phyloP scores from a whole-genome alignment of 306 rosid genomes.

The Sindora glabra region DNA sequence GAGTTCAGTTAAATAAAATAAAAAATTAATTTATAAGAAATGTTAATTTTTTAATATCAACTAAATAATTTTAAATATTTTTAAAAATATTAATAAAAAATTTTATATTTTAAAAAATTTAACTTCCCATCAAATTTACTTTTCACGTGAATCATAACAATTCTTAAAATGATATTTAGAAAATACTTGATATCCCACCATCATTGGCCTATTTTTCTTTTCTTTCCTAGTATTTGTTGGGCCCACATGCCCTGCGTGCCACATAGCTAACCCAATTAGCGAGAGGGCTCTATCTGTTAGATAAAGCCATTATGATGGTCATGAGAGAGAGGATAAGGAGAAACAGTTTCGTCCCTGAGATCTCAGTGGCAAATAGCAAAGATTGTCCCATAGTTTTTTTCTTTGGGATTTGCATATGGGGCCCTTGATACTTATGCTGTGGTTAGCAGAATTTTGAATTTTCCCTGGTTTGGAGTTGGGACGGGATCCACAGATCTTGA shows the following conservation, averaged over 20 bases:
- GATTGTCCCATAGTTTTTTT: not conserved
- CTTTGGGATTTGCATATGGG: not conserved
- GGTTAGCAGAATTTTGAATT: not conserved
- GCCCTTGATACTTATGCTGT: not conserved
- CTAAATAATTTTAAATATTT: no score
- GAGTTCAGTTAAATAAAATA: no score
- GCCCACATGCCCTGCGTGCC: constrained; percentile 38
- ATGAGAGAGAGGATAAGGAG: constrained; percentile 7
- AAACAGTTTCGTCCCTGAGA: not conserved
- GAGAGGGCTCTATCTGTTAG: constrained; percentile 10
- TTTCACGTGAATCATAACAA: no score
- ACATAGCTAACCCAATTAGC: constrained; percentile 44
- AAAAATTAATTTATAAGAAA: no score
- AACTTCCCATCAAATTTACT: no score
- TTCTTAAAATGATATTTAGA: no score
- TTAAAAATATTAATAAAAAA: no score
- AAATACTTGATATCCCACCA: no score
- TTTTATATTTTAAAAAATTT: no score
- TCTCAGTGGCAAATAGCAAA: not conserved
- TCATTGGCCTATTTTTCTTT: constrained; percentile 1
- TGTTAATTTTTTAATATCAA: no score
- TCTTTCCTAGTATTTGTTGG: not conserved
- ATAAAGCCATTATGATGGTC: not conserved
- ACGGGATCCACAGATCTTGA: constrained; percentile 21
- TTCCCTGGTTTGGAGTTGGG: constrained; percentile 4